Base-by-base conservation (phyloP, 2,329 filamentous ascomycete genomes). In the Colletotrichum sp. region DNA sequence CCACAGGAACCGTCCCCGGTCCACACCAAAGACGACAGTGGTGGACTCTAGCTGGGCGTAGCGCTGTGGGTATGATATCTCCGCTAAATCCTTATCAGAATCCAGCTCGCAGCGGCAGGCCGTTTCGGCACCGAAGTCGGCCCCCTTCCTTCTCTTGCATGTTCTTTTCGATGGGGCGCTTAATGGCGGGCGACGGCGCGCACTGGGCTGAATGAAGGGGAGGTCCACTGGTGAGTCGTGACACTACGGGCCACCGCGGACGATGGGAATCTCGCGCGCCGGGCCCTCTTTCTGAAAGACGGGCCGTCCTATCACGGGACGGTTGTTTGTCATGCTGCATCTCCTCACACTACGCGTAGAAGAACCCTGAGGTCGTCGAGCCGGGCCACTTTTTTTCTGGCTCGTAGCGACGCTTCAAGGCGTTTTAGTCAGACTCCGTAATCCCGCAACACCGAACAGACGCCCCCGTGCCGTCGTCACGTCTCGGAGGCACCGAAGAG, bases 401-500 rank as follows among this genome's bases (percentile, higher is more conserved):
- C n/a, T 52, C 43, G n/a, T 52, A 52, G 43, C 43, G 43, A 48
- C 12, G 10, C n/a, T 52, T 13, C 43, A 52, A 13, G n/a, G n/a
- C 12, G 43, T 21, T 52, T 52, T 21, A 52, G 43, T 52, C 43
- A 52, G 43, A 12, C 56, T 32, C 55, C 66, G 55, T 69, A 43
- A 55, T 43, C 66, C 66, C 66, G 52, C 34, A 32, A 38, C 32
- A 13, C 61, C 61, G 61, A 43, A 61, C 26, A 30, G 58, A 61
- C 28, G 48, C 34, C 34, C 48, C 24, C 55, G 24, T 55, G 26
- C 38, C 48, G 28, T 36, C 9, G 36, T 24, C 32, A 21, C 30
- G 62, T 67, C 34, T 73, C 73, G 69, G 73, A 75, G 56, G 69
- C 73, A 68, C 73, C 73, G 73, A 75, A 68, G 73, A 67, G 73